phyloP scores from a whole-genome alignment of 176 grass and related monocot genomes.

The Zizania latifolia region DNA sequence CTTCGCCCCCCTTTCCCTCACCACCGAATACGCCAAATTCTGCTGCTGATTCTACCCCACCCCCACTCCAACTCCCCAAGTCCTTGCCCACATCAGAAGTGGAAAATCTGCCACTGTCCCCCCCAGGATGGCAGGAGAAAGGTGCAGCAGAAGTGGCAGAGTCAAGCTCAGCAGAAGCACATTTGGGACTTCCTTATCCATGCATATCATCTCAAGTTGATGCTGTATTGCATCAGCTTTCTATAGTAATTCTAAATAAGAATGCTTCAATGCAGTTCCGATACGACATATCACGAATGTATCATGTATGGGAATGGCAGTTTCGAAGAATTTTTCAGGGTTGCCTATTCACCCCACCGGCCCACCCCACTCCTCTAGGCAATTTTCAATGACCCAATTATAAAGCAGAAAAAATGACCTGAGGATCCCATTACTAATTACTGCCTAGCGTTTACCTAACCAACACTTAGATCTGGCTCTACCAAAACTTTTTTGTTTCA shows the following conservation, averaged over 20 bases:
- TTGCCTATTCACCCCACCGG: no score
- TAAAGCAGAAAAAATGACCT: no score
- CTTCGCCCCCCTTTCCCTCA: not conserved
- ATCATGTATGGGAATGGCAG: not conserved
- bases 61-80: not conserved
- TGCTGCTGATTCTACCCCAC: not conserved
- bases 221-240: not conserved
- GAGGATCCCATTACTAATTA: no score
- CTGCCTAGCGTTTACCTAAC: no score
- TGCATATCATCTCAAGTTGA: not conserved
- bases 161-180: not conserved
- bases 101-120: not conserved
- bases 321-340: no score
- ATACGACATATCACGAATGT: not conserved
- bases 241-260: not conserved
- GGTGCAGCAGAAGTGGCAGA: not conserved
- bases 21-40: not conserved
- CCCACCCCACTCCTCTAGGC: no score
- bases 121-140: not conserved
- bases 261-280: not conserved
- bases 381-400: no score
- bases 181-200: not conserved
- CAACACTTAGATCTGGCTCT: no score
- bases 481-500: no score
- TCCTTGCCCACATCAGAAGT: not conserved